Conservation (phyloP, 2,329 filamentous ascomycete genomes). For the Verticillium dahliae region DNA sequence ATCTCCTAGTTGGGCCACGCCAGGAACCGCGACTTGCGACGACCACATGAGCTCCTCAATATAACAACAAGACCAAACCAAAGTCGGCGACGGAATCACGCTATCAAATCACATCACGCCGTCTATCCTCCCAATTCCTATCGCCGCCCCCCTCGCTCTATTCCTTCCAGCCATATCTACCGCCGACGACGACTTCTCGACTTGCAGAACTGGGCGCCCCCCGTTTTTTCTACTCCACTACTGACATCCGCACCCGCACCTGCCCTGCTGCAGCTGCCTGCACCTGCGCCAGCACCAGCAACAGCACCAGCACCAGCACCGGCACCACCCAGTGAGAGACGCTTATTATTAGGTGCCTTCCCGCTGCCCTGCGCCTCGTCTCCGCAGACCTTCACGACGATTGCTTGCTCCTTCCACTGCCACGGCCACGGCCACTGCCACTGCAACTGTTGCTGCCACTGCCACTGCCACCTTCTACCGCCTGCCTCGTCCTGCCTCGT, state of each 20-base stretch:
- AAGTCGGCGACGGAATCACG: not conserved
- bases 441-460: not conserved
- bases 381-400: not conserved
- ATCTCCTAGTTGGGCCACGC: not conserved
- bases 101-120: not conserved
- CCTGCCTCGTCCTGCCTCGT: not conserved
- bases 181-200: not conserved
- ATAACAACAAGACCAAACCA: not conserved
- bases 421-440: not conserved
- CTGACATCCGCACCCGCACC: not conserved
- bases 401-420: not conserved
- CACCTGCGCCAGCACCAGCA: not conserved
- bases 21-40: not conserved
- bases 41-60: not conserved
- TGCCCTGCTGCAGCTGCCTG: conserved; percentile 1
- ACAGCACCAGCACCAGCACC: not conserved
- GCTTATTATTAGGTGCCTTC: not conserved
- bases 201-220: not conserved
- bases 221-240: not conserved
- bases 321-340: conserved; percentile 2
- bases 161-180: not conserved
- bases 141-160: not conserved
- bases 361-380: not conserved
- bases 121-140: not conserved
- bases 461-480: not conserved